Percentiles rank a stretch among this genome's conserved stretches.
phyloP scores from a whole-genome alignment of 305 asterid species.

The Fraxinus xanthoxyloides region DNA sequence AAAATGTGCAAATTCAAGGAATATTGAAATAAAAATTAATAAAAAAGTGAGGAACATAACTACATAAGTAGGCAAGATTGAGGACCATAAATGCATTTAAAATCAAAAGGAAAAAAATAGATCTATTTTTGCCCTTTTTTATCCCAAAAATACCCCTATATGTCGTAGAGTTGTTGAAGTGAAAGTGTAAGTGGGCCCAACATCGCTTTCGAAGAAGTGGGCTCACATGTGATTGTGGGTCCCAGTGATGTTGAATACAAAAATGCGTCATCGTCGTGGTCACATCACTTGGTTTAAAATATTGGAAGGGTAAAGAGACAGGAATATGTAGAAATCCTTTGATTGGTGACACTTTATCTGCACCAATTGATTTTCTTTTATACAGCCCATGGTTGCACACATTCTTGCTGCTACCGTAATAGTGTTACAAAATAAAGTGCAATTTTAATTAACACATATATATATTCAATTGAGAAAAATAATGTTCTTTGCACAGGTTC shows the following conservation, averaged over 20 bases:
- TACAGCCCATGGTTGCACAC: neutral
- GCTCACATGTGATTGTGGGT: slow-evolving; percentile 14
- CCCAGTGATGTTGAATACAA: neutral
- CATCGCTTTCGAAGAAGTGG: neutral
- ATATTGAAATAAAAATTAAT: no score
- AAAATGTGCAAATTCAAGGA: neutral
- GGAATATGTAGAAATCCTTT: slow-evolving; percentile 5
- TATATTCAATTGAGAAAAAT: no score
- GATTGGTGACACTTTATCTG: slow-evolving; percentile 30
- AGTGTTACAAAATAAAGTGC: neutral
- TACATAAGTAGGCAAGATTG: neutral
- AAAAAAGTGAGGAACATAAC: neutral
- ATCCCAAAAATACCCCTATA: neutral
- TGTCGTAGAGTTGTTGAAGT: slow-evolving; percentile 5
- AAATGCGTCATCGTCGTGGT: slow-evolving; percentile 25
- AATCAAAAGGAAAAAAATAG: no score
- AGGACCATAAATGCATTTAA: neutral
- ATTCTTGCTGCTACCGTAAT: neutral
- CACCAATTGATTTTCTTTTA: neutral
- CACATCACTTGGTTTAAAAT: slow-evolving; percentile 17
- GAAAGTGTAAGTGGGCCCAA: neutral
- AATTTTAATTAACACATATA: no score
- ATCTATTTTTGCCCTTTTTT: neutral
- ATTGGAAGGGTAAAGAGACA: slow-evolving; percentile 2
- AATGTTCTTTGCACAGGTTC: no score